Evolutionary conservation across 1,139 yeast species (phyloP).

Genomic region (Diutina ranongensis): DNA sequence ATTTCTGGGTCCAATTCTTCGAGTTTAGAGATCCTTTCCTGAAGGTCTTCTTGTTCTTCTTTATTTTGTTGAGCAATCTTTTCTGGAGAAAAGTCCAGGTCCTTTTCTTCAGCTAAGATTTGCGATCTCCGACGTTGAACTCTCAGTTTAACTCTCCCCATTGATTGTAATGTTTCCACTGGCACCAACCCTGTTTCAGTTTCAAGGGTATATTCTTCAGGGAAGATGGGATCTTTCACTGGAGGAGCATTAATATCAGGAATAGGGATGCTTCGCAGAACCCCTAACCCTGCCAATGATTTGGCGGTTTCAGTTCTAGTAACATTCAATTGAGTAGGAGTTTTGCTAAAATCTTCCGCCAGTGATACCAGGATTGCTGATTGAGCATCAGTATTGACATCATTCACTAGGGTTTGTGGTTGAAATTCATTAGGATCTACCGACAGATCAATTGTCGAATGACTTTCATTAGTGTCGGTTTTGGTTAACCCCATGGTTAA

Average conservation of each 20-base stretch:
- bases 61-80: not conserved
- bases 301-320: constrained; percentile 54
- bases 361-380: not conserved
- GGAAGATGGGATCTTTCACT: constrained; percentile 59
- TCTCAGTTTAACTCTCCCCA: constrained; percentile 46
- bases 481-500: not conserved
- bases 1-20: constrained; percentile 46
- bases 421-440: not conserved
- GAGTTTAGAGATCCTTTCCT: constrained; percentile 7
- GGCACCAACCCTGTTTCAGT: constrained; percentile 83
- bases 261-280: constrained; percentile 36
- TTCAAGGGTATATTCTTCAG: constrained; percentile 83
- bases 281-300: constrained; percentile 53
- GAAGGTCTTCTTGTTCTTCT: not conserved
- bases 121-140: constrained; percentile 7
- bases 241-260: constrained; percentile 56
- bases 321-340: not conserved
- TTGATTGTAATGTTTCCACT: constrained; percentile 51
- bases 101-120: constrained; percentile 7
- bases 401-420: not conserved
- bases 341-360: not conserved
- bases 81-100: constrained; percentile 7
- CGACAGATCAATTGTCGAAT: not conserved
- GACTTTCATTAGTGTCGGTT: not conserved
- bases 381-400: not conserved